These are phyloP conservation scores for Punica granatum DNA, from an alignment of 345 rosid genomes.

Conservation along the genomic window DNA sequence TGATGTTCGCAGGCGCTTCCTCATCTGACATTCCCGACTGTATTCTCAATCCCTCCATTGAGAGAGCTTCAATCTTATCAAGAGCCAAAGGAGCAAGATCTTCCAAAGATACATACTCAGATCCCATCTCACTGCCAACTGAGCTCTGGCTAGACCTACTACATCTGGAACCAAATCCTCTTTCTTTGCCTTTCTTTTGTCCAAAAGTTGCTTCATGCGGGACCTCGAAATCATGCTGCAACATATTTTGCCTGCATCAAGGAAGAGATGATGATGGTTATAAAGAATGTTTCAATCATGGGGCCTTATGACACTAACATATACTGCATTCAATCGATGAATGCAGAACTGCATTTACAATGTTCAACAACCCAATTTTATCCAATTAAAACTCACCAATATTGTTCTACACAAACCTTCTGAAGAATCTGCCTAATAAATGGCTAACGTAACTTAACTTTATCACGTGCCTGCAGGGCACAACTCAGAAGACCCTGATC, in stretches of 20 bases:
- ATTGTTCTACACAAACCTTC: background rate
- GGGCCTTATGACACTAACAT: too few species aligned
- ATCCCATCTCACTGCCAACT: constrained; percentile 25
- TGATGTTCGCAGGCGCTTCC: constrained; percentile 73
- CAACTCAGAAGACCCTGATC: background rate
- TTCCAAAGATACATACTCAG: constrained; percentile 84
- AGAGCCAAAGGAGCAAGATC: constrained; percentile 96
- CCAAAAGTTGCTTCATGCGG: constrained; percentile 25
- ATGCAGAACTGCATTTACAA: background rate
- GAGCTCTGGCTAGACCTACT: constrained; percentile 31
- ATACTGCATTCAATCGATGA: too few species aligned
- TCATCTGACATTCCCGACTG: constrained; percentile 79
- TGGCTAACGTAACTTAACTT: background rate
- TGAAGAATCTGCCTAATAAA: background rate
- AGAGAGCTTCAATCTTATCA: constrained; percentile 96
- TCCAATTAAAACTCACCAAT: background rate
- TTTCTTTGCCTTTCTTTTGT: constrained; percentile 29
- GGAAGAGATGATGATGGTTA: constrained; percentile 18
- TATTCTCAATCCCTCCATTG: constrained; percentile 88
- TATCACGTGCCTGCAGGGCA: background rate
- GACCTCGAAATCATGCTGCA: constrained; percentile 29
- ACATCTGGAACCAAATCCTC: constrained; percentile 30
- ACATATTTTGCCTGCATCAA: constrained; percentile 37
- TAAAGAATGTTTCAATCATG: constrained; percentile 6
- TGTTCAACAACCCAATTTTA: background rate